Base-by-base conservation (phyloP, 495 filamentous ascomycete species). In the Xylaria curta region DNA sequence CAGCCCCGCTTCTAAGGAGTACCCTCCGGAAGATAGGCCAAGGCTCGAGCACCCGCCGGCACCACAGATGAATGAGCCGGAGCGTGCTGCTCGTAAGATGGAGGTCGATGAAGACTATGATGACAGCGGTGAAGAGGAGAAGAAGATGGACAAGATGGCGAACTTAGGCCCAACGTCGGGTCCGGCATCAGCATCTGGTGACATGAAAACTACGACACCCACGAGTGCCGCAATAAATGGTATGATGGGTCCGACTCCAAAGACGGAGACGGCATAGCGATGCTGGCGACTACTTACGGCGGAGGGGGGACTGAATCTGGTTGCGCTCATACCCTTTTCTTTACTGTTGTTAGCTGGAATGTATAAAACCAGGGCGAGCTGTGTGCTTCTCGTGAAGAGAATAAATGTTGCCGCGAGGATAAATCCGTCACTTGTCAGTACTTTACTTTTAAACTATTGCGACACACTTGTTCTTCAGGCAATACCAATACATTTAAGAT, bases 71-170 rank as follows among this genome's bases (percentile, higher is more conserved):
- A 84, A 83, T 38, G 89, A 92, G 76, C 86, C 87, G 58, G 96
- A 99, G 82, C 88, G 94, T 15, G 93, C 96, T 7, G 92, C 93
- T 44, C 88, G 96, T 10, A 96, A 97, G 80, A 97, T 99, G 91
- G 96, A 98, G 28, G 92, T 98, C 54, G 96, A 99, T 78, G 95
- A 99, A 80, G 90, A 97, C 72, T 97, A 99, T 72, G 88, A 91
- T 74, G 95, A 97, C 80, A 94, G 97, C 74, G 94, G 93, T 38
- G 95, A 97, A 72, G 91, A 97, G 61, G 94, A 97, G 81, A 89
- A 91, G 77, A 89, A 88, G 70, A 82, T 83, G 84, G 82, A 13
- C 36, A 38, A 38, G 36, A 38, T 38, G 36, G 36, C 36, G 36
- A 75, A 81, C 69, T 67, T 69, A n/a, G 77, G 77, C 21, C 76